Base-by-base conservation (phyloP, 495 filamentous ascomycete genomes). In the Trichoderma virens region DNA sequence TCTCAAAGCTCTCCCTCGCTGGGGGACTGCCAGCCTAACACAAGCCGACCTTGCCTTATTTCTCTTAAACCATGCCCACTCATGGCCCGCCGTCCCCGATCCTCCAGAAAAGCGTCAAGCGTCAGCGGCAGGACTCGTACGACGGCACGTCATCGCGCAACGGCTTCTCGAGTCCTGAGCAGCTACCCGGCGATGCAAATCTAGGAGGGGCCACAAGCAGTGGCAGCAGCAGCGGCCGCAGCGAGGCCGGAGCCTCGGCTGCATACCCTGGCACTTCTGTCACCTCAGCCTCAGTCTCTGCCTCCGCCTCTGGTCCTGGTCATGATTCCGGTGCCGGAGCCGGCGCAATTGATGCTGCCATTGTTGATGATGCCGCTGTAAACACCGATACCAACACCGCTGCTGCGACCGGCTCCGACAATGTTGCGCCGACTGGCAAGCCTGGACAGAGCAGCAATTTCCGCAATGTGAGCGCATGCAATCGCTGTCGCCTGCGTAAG, bases 391-490 rank as follows among this genome's bases (percentile, higher is more conserved):
- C 31, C 60, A 28, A n/a, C 11, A 23, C 47, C 16, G 25, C 62
- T 39, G 27, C 25, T 20, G 35, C 61, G 8, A 0, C 25, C 27
- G 62, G n/a, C 60, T 30, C 31, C 32, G 38, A 23, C 38, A 18
- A 14, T 14, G 20, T 7, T 54, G 38, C 35, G 39, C 7, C 54
- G 51, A 62, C 64, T 63, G 64, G 13, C 31, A 83, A 80, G 69
- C 70, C 74, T 23, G 76, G 78, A 1, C 80, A 82, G 66, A 81
- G 79, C 64, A 82, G 77, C 69, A 83, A 75, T 69, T 97, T 97
- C 74, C 88, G 93, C 68, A 97, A 96, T 73, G 93, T 98, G 65
- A 93, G 89, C 67, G 93, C 93, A 59, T 98, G 93, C 73, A 95
- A 97, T 76, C 86, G 93, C 25, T 98, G 93, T 72, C 86, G 93